These are phyloP conservation scores for Tephrocybe sp. DNA, from an alignment of 768 basidiomycete species.

Conservation along the genomic window DNA sequence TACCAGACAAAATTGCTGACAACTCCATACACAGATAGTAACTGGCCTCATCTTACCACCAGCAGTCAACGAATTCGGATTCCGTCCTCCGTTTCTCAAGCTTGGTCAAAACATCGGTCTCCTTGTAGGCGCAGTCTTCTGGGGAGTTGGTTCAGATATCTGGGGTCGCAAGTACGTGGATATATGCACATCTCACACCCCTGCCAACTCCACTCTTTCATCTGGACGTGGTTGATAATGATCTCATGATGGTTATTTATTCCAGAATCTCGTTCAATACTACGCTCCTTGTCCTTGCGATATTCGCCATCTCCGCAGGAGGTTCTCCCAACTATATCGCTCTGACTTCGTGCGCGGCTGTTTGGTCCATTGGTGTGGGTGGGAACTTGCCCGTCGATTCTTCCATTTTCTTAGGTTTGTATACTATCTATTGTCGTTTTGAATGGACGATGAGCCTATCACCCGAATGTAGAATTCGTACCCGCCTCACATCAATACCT, in stretches of 20 bases:
- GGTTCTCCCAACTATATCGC: constrained; percentile 52
- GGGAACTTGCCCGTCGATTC: constrained; percentile 70
- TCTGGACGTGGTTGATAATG: neutral
- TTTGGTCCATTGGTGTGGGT: constrained; percentile 68
- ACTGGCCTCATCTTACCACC: constrained; percentile 64
- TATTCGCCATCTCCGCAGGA: constrained; percentile 65
- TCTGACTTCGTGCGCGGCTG: constrained; percentile 49
- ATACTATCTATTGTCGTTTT: neutral
- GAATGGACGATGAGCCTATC: neutral
- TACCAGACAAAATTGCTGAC: neutral
- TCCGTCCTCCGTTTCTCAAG: constrained; percentile 59
- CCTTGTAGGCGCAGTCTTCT: constrained; percentile 65
- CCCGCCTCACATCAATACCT: constrained; percentile 75
- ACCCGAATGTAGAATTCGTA: constrained; percentile 63
- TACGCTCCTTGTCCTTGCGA: constrained; percentile 65
- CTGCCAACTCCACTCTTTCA: neutral
- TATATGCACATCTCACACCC: neutral
- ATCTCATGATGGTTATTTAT: neutral
- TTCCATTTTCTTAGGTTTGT: constrained; percentile 68
- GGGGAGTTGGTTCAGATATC: constrained; percentile 66
- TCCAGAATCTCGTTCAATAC: constrained; percentile 62
- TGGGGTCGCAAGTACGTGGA: constrained; percentile 61
- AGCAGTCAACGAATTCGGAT: constrained; percentile 63
- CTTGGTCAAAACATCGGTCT: constrained; percentile 73
- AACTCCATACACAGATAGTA: constrained; percentile 40